These are phyloP conservation scores for Sugiyamaella novakii DNA, from an alignment of 1,139 yeast species.

Conservation along the genomic window DNA sequence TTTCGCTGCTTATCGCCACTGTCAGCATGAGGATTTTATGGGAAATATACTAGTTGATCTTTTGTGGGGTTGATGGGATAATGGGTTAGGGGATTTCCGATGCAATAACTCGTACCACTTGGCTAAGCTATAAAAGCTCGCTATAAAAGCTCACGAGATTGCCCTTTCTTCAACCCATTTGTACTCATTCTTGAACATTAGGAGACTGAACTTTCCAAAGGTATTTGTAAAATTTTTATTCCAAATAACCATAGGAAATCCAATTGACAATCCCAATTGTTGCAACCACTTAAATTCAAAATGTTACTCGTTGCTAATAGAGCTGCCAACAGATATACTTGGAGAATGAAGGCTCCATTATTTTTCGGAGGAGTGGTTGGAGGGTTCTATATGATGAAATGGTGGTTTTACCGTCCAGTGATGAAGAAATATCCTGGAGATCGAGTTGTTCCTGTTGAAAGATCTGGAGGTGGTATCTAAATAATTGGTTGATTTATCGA, in stretches of 20 bases:
- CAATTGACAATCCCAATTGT: not conserved
- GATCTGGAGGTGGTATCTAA: slow-evolving; percentile 36
- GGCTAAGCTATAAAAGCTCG: too few relatives aligned
- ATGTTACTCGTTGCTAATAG: slow-evolving; percentile 16
- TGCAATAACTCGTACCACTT: too few relatives aligned
- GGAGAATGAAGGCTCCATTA: slow-evolving; percentile 31
- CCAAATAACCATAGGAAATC: not conserved
- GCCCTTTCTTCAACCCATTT: not conserved
- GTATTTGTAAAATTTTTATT: not conserved
- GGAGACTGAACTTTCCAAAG: not conserved
- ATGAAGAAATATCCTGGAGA: slow-evolving; percentile 32
- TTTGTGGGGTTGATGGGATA: not conserved
- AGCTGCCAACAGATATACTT: slow-evolving; percentile 24
- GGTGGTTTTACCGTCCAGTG: slow-evolving; percentile 34
- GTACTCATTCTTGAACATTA: not conserved
- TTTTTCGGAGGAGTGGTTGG: slow-evolving; percentile 30
- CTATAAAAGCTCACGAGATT: not conserved
- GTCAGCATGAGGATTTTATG: too few relatives aligned
- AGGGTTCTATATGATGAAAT: slow-evolving; percentile 30
- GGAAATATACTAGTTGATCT: not conserved
- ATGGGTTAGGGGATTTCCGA: too few relatives aligned
- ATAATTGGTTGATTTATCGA: too few relatives aligned
- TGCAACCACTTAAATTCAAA: not conserved
- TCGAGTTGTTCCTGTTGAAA: slow-evolving; percentile 33
- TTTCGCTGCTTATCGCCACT: too few relatives aligned